Evolutionary conservation across 441 rosid species (phyloP).

Genomic region (Bruguiera hainesii): DNA sequence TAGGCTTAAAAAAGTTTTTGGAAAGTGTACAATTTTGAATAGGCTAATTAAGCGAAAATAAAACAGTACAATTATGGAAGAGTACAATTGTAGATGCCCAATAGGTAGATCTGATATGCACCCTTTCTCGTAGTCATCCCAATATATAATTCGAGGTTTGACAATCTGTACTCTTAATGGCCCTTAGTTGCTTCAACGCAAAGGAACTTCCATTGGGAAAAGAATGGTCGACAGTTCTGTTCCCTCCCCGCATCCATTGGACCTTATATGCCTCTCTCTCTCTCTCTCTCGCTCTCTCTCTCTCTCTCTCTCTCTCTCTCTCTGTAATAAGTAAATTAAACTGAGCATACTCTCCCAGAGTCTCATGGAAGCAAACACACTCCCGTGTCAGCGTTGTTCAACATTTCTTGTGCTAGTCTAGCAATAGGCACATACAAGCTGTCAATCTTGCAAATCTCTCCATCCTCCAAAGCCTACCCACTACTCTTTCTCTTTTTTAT

Average conservation of each 20-base stretch:
- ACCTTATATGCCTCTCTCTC: conserved; percentile 21
- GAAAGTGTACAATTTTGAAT: too few species aligned
- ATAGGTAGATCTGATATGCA: not conserved
- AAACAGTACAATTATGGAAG: not conserved
- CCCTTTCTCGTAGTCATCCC: not conserved
- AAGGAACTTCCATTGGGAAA: conserved; percentile 58
- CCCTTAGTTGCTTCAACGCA: conserved; percentile 60
- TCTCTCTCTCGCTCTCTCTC: conserved; percentile 9
- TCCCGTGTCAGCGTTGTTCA: conserved; percentile 5
- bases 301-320: too few species aligned
- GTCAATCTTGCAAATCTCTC: conserved; percentile 5
- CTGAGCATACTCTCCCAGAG: conserved; percentile 7
- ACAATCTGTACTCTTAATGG: conserved; percentile 36
- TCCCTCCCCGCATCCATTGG: conserved; percentile 41
- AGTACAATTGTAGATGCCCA: not conserved
- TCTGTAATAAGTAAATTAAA: not conserved
- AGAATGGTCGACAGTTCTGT: conserved; percentile 41
- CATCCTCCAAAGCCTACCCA: not conserved
- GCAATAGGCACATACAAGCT: conserved; percentile 10
- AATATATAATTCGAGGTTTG: conserved; percentile 34
- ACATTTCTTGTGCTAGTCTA: conserved; percentile 14
- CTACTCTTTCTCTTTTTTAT: not conserved
- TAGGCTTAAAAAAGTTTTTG: too few species aligned
- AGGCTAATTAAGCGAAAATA: too few species aligned
- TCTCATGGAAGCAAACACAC: conserved; percentile 19